These are phyloP conservation scores for Boletus edulis DNA, from an alignment of 768 basidiomycete species.

Conservation along the genomic window DNA sequence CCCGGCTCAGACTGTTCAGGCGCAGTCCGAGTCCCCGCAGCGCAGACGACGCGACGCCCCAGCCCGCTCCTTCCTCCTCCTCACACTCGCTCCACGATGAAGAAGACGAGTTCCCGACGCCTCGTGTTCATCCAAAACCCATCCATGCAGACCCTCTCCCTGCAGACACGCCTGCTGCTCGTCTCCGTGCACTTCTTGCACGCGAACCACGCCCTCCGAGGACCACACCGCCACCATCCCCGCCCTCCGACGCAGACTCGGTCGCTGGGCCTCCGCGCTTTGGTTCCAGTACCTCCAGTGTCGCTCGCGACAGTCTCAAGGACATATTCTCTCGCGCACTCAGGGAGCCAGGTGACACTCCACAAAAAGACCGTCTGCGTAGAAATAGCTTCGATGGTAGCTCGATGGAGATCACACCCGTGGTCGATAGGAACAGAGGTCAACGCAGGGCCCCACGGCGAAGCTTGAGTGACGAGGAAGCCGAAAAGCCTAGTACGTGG, in stretches of 20 bases:
- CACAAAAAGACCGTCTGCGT: conserved; percentile 49
- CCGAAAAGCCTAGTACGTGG: conserved; percentile 52
- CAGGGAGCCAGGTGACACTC: conserved; percentile 63
- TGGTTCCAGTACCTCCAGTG: conserved; percentile 38
- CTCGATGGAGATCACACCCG: conserved; percentile 56
- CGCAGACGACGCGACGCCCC: background rate
- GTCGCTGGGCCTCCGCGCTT: conserved; percentile 11
- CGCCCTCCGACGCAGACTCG: conserved; percentile 29
- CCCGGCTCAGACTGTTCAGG: conserved; percentile 12
- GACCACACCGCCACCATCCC: conserved; percentile 23
- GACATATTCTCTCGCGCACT: conserved; percentile 66
- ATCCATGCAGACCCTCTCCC: conserved; percentile 18
- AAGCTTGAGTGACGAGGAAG: conserved; percentile 70
- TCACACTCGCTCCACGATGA: conserved; percentile 11
- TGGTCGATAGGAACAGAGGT: conserved; percentile 39
- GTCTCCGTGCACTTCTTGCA: conserved; percentile 60
- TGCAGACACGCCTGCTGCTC: conserved; percentile 52
- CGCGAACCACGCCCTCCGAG: conserved; percentile 44
- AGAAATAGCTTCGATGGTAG: conserved; percentile 61
- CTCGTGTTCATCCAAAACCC: conserved; percentile 21
- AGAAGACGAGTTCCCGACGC: conserved; percentile 31
- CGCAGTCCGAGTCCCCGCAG: conserved; percentile 7
- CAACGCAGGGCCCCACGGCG: conserved; percentile 50
- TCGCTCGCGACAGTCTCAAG: conserved; percentile 57
- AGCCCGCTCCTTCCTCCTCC: background rate